Evolutionary conservation across 352 stramenopile genomes (phyloP).

Genomic region (Globisporangium megalacanthum): DNA sequence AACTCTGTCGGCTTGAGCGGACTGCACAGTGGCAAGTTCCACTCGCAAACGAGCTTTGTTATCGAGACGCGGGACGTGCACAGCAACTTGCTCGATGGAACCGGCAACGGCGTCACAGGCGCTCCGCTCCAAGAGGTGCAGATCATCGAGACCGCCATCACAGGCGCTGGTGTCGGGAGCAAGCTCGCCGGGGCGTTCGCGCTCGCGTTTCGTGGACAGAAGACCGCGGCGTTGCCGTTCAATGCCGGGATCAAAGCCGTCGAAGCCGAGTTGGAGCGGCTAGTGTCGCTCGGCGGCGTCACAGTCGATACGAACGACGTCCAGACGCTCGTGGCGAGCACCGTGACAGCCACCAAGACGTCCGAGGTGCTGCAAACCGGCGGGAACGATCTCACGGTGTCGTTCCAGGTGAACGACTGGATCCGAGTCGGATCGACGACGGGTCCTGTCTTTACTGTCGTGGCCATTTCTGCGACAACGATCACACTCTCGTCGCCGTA

Average conservation of each 20-base stretch:
- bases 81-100: slow-evolving; percentile 88
- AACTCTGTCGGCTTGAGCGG: slow-evolving; percentile 53
- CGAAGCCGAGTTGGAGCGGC: slow-evolving; percentile 72
- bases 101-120: slow-evolving; percentile 41
- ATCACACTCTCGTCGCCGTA: slow-evolving; percentile 90
- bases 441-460: slow-evolving; percentile 86
- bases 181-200: slow-evolving; percentile 69
- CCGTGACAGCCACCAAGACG: slow-evolving; percentile 71
- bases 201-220: slow-evolving; percentile 62
- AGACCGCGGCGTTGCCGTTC: slow-evolving; percentile 37
- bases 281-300: slow-evolving; percentile 80
- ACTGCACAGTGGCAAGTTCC: slow-evolving; percentile 59
- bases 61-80: slow-evolving; percentile 92
- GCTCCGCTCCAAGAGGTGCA: slow-evolving; percentile 84
- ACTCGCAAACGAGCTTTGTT: slow-evolving; percentile 76
- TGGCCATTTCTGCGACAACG: slow-evolving; percentile 41
- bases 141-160: slow-evolving; percentile 84
- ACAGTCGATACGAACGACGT: slow-evolving; percentile 88
- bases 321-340: slow-evolving; percentile 53
- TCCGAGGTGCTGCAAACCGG: slow-evolving; percentile 62
- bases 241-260: slow-evolving; percentile 80
- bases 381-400: slow-evolving; percentile 38
- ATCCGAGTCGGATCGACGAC: slow-evolving; percentile 82
- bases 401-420: slow-evolving; percentile 88
- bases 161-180: slow-evolving; percentile 17